Conservation (phyloP, 306 rosid genomes). For the Urtica urens region DNA sequence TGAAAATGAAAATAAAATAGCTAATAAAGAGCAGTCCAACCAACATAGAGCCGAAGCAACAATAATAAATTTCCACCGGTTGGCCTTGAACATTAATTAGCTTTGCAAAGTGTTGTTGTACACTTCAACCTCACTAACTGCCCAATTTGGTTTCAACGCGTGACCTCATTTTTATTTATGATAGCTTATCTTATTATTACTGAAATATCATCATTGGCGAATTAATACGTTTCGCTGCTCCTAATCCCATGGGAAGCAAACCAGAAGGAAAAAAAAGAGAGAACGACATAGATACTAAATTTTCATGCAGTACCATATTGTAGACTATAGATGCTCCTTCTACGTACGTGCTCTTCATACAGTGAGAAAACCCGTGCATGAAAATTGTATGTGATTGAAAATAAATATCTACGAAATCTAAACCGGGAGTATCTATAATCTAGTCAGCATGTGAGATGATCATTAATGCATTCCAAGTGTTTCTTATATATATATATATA, state of each 20-base stretch:
- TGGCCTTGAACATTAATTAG: neutral
- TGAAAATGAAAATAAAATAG: neutral
- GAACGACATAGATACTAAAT: too few relatives aligned
- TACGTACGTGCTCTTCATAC: neutral
- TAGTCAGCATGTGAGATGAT: neutral
- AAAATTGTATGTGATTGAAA: neutral
- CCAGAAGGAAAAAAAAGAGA: neutral
- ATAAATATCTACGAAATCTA: neutral
- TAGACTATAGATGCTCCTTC: too few relatives aligned
- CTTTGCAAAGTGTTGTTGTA: neutral
- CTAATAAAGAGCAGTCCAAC: neutral
- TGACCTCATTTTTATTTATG: neutral
- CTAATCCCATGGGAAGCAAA: neutral
- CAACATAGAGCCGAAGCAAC: neutral
- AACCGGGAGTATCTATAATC: neutral
- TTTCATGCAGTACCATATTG: too few relatives aligned
- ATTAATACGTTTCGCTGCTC: neutral
- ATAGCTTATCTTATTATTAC: neutral
- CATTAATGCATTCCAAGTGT: slow-evolving; percentile 7
- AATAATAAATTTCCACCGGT: neutral
- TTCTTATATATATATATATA: too few relatives aligned
- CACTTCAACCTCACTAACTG: slow-evolving; percentile 1
- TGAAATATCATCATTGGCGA: neutral
- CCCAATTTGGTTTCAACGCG: neutral
- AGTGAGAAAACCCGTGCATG: too few relatives aligned